Base-by-base conservation (phyloP, 805 yeast species). In the Hanseniaspora pseudoguilliermondii region DNA sequence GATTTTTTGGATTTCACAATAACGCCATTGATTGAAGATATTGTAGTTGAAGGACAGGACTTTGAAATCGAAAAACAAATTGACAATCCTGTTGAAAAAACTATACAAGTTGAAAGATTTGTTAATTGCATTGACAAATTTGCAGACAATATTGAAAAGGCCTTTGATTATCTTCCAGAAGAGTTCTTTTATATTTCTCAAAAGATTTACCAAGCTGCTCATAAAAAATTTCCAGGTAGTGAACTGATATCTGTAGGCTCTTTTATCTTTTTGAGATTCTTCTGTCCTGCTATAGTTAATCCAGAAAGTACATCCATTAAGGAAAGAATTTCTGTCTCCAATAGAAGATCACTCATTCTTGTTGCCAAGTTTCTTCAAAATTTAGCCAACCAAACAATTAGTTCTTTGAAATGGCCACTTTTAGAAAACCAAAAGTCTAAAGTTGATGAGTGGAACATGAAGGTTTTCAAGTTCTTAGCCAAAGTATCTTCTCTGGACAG, bases 281-380 rank as follows among this genome's bases (percentile, higher is more conserved):
- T 84, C 58, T 85, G 95, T 65, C 97, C 97, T 13, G 95, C 95
- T 0, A 82, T 90, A 61, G 90, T 90, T 15, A 81, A 88, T 36
- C 97, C 97, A 0, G 95, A 86, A 57, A 58, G 72, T 18, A 74
- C 75, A 58, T 66, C 64, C 47, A 66, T 73, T 41, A 51, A 51
- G 13, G 39, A 43, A 20, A 51, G 42, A 44, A 65, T 71, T 23
- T 71, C 67, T 20, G 61, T 75, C 64, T 65, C 65, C 16, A 73
- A 74, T 4, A 74, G 88, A 59, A 75, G 95, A 60, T 78, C 87
- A 0, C 75, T 86, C 51, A 80, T 90, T 58, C 81, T 86, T 55
- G 67, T 90, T 36, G 96, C 95, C 2, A 86, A 88, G 62, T 82
- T 85, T 20, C 70, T 91, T 21, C 97, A 91, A 69, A 80, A 84